phyloP scores from a whole-genome alignment of 139 green algal species.

The Coccomyxa sp. region DNA sequence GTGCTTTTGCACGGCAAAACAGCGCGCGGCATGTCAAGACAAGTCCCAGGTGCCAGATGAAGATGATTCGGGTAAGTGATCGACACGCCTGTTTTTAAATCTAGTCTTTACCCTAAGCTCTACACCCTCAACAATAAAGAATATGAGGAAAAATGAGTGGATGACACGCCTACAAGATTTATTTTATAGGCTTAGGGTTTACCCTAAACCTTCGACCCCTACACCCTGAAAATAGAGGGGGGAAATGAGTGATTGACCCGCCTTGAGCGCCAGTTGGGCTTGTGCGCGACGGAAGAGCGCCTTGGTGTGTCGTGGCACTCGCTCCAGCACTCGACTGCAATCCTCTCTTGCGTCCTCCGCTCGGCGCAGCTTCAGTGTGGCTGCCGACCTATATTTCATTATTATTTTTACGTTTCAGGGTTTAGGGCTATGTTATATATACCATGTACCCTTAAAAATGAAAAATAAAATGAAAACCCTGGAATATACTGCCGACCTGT shows the following conservation, averaged over 20 bases:
- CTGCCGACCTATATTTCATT: conserved; percentile 23
- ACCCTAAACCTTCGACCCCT: not conserved
- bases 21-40: too few species aligned
- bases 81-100: too few species aligned
- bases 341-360: conserved; percentile 24
- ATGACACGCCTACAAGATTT: not conserved
- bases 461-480: not conserved
- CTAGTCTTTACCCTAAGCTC: too few species aligned
- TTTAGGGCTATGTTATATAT: not conserved
- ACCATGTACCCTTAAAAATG: not conserved
- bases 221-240: not conserved
- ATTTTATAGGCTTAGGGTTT: not conserved
- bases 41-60: too few species aligned
- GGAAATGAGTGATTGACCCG: not conserved
- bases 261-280: conserved; percentile 27
- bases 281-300: conserved; percentile 35
- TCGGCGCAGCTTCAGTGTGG: conserved; percentile 25
- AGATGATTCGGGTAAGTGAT: too few species aligned
- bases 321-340: conserved; percentile 30
- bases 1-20: too few species aligned
- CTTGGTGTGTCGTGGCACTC: conserved; percentile 27
- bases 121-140: too few species aligned
- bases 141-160: too few species aligned
- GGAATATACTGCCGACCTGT: not conserved
- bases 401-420: too few species aligned